These are phyloP conservation scores for Exophiala dermatitidis DNA, from an alignment of 2,329 filamentous ascomycete genomes.

Conservation along the genomic window DNA sequence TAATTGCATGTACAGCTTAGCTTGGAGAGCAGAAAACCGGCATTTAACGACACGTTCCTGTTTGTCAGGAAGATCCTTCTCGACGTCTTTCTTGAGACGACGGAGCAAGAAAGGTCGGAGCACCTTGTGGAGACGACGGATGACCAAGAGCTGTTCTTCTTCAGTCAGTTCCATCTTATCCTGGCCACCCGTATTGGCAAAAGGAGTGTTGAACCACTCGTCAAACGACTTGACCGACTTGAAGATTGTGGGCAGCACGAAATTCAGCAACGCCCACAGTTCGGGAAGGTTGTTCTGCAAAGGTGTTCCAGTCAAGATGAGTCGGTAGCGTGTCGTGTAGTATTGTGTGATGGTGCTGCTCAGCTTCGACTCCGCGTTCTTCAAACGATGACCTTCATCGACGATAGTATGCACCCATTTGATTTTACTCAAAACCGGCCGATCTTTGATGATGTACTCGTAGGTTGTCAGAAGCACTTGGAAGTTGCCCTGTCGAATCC, in stretches of 20 bases:
- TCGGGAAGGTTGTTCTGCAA: slow-evolving; percentile 95
- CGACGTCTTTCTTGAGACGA: slow-evolving; percentile 98
- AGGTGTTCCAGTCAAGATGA: slow-evolving; percentile 95
- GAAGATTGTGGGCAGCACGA: slow-evolving; percentile 96
- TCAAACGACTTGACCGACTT: slow-evolving; percentile 98
- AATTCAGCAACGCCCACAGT: slow-evolving; percentile 96
- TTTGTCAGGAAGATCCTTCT: slow-evolving; percentile 98
- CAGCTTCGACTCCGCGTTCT: slow-evolving; percentile 93
- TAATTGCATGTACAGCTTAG: slow-evolving; percentile 94
- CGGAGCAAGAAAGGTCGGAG: slow-evolving; percentile 92
- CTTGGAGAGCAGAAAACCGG: slow-evolving; percentile 90
- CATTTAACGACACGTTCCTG: slow-evolving; percentile 99
- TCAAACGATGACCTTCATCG: slow-evolving; percentile 99
- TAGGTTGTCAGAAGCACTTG: slow-evolving; percentile 96
- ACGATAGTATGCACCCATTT: slow-evolving; percentile 99
- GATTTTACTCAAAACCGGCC: slow-evolving; percentile 90
- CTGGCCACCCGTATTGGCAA: slow-evolving; percentile 94
- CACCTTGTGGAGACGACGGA: slow-evolving; percentile 96
- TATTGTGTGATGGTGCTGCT: slow-evolving; percentile 91
- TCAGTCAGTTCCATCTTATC: slow-evolving; percentile 98
- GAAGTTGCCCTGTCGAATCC: slow-evolving; percentile 90
- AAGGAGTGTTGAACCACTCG: slow-evolving; percentile 99
- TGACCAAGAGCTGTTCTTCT: slow-evolving; percentile 98
- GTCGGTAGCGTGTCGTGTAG: slow-evolving; percentile 87
- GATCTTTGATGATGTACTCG: slow-evolving; percentile 99